Evolutionary conservation across 2,329 filamentous ascomycete species (phyloP), one percentile per base, ranked within the genome.

Genomic region (Colletotrichum sp.): DNA sequence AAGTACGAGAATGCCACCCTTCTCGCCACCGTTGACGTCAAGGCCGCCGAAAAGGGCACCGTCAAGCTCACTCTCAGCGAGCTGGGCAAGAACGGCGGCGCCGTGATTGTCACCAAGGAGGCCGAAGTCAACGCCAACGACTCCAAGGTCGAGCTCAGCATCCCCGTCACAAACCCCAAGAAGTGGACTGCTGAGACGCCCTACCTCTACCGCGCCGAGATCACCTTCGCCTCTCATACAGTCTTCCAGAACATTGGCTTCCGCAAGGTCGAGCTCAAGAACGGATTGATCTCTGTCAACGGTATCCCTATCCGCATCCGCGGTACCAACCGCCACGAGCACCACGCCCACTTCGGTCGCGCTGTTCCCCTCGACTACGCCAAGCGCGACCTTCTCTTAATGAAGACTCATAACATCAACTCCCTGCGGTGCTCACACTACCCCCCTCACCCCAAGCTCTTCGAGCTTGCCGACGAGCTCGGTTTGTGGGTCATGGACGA

Each of bases 351-450:
- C 28, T 88, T 89, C 32, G 93, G 93, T 4, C 90, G 93, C 0
- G 88, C 92, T 1, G 92, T 94, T 0, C 92, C 92, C 0, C 82
- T 90, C 8, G 90, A 92, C 3, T 93, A 90, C 72, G 89, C 94
- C 80, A 89, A 89, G 77, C 83, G 86, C 16, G 93, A 95, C 78
- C 85, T 95, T 2, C 79, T 92, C 3, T 84, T 92, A 5, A 95
- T 95, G 93, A 95, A 95, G 82, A 86, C 84, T 8, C 89, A 94
- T 85, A 95, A 95, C 79, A 89, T 95, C 83, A 95, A 95, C 77
- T 91, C 93, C 1, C 87, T 95, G 7, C 91, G 93, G 0, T 93
- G 90, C 68, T 93, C 90, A 2, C 93, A 95, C 80, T 92, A 95
- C 76, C 91, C 92, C 0, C 92, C 91, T n/a, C 89, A 93, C 78